phyloP scores from a whole-genome alignment of 1,284 basidiomycete genomes.

The Phylloboletellus chloephorus region DNA sequence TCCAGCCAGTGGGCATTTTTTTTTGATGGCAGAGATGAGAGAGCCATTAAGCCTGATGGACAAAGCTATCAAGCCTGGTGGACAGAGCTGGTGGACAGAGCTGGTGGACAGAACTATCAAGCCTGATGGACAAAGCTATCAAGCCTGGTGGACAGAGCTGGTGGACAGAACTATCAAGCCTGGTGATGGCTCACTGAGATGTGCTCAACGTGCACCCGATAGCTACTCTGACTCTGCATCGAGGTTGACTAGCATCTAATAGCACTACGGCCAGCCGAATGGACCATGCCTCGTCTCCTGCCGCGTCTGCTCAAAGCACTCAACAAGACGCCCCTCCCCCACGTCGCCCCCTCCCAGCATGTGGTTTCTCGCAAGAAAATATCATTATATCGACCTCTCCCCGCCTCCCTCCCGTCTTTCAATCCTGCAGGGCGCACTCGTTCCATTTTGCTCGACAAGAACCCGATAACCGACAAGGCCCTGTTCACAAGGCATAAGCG shows the following conservation, averaged over 20 bases:
- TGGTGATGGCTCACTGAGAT: too few relatives aligned
- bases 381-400: constrained; percentile 37
- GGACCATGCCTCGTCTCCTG: constrained; percentile 58
- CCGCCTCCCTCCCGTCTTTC: constrained; percentile 38
- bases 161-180: too few relatives aligned
- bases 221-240: too few relatives aligned
- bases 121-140: too few relatives aligned
- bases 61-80: too few relatives aligned
- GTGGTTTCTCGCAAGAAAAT: constrained; percentile 20
- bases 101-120: too few relatives aligned
- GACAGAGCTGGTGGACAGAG: too few relatives aligned
- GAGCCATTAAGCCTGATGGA: too few relatives aligned
- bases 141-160: too few relatives aligned
- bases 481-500: constrained; percentile 51
- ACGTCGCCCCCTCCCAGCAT: constrained; percentile 10
- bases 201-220: too few relatives aligned
- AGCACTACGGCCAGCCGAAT: neutral
- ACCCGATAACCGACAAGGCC: constrained; percentile 46
- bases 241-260: too few relatives aligned
- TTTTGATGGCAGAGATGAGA: too few relatives aligned
- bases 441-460: constrained; percentile 56
- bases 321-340: constrained; percentile 24
- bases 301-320: constrained; percentile 51
- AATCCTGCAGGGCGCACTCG: constrained; percentile 37
- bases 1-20: constrained; percentile 44